Percentiles rank a stretch among this genome's conserved stretches.
Conservation (phyloP, 1,284 basidiomycete species). For the Gymnopus androsaceus region DNA sequence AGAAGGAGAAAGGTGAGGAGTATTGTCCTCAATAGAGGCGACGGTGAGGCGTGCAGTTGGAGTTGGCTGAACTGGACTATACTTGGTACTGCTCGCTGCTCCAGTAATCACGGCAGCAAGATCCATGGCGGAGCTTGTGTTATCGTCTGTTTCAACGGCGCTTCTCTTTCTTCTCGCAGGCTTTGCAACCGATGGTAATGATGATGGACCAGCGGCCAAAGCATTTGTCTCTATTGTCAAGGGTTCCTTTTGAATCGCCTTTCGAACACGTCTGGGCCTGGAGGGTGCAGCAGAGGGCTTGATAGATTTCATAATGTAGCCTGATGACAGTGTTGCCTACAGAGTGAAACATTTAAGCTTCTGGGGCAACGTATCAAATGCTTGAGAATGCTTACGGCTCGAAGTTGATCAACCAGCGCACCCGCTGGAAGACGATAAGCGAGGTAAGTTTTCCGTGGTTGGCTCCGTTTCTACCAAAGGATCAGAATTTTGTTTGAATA, state of each 20-base stretch:
- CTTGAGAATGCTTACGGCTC: constrained; percentile 42
- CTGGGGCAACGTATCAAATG: too few species aligned
- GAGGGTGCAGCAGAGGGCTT: constrained; percentile 35
- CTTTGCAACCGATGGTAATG: neutral
- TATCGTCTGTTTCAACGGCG: neutral
- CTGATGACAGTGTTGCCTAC: constrained; percentile 46
- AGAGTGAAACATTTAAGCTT: too few species aligned
- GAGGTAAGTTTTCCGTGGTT: constrained; percentile 50
- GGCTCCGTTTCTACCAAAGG: constrained; percentile 29
- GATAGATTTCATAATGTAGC: constrained; percentile 57
- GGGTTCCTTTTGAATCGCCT: constrained; percentile 11
- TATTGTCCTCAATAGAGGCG: neutral
- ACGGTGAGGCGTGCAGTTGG: neutral
- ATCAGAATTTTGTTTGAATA: constrained; percentile 5
- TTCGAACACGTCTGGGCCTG: constrained; percentile 28
- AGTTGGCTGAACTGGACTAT: neutral
- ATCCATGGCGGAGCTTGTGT: neutral
- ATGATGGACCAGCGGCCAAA: neutral
- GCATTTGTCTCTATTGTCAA: neutral
- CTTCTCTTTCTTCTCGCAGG: neutral
- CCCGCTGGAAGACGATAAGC: constrained; percentile 59
- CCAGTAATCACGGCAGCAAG: constrained; percentile 5
- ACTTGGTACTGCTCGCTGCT: neutral
- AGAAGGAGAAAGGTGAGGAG: neutral
- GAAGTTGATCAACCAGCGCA: constrained; percentile 56